phyloP scores from a whole-genome alignment of 1,139 yeast species.

The Scheffersomyces lignicola region DNA sequence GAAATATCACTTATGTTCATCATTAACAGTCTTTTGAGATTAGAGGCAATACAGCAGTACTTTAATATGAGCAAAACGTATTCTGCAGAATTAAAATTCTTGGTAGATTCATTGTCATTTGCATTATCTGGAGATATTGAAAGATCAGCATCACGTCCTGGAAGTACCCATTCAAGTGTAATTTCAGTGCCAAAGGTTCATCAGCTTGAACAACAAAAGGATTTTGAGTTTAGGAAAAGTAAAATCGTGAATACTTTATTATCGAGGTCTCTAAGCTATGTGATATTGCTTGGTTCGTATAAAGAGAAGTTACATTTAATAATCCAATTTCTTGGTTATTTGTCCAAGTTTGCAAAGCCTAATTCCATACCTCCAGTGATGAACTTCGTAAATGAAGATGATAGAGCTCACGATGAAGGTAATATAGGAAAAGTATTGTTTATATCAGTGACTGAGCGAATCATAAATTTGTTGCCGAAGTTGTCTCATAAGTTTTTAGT shows the following conservation, averaged over 20 bases:
- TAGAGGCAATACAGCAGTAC: constrained; percentile 22
- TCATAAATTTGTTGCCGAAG: too few species aligned
- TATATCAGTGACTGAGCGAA: too few species aligned
- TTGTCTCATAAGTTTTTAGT: too few species aligned
- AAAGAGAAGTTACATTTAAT: constrained; percentile 30
- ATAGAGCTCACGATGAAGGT: too few species aligned
- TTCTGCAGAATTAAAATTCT: constrained; percentile 21
- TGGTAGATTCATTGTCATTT: constrained; percentile 21
- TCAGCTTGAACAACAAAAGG: constrained; percentile 7
- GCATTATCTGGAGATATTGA: constrained; percentile 28
- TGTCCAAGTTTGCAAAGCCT: constrained; percentile 7
- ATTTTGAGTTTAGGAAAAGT: constrained; percentile 9
- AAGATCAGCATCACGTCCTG: constrained; percentile 24
- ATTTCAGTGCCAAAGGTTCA: constrained; percentile 16
- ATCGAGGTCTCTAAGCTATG: constrained; percentile 23
- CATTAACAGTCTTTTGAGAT: constrained; percentile 25
- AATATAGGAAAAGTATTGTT: too few species aligned
- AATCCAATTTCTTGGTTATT: constrained; percentile 16
- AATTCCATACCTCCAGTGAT: too few species aligned
- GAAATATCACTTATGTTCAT: constrained; percentile 35
- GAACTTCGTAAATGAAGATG: too few species aligned
- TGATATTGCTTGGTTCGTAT: constrained; percentile 32
- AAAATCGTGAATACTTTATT: constrained; percentile 14
- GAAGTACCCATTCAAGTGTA: constrained; percentile 24
- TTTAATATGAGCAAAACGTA: constrained; percentile 18